Evolutionary conservation across 2,329 filamentous ascomycete species (phyloP), one percentile per base, ranked within the genome.

Genomic region (Sarocladium oryzae): DNA sequence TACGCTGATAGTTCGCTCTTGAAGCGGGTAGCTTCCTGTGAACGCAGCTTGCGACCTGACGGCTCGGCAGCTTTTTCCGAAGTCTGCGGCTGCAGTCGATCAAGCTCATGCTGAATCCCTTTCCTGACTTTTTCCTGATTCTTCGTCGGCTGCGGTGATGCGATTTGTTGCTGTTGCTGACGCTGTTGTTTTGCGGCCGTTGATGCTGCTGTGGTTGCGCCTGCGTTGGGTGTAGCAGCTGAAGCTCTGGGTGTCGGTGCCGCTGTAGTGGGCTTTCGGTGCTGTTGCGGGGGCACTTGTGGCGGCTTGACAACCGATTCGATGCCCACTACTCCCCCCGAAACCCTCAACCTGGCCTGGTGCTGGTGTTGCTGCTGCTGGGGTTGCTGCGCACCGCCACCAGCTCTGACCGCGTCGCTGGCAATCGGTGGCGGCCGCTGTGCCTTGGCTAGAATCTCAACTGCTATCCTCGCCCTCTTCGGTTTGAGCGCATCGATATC

Each of bases 1-100:
- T 96, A 97, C 45, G 83, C 80, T 33, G 90, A 85, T 55, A 97
- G 77, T 63, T 96, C 91, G 69, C 90, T 96, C 76, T 95, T 96
- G 70, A 90, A 85, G 59, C 89, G 79, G 49, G 85, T 85, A 10
- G 86, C 87, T 61, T 95, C 89, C 61, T 95, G 88, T 50, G 89
- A 95, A 56, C 92, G 82, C 65, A 96, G 73, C 64, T 89, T 92
- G 61, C 79, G 78, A 56, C 91, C 86, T 32, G 68, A 85, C 58
- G 88, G 84, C 55, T 82, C 73, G 57, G 71, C 69, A 33, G 68
- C 68, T 30, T 30, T 30, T 57, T 76, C 73, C 36, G 67, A 65
- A 23, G 67, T 60, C 48, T 63, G 67, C 32, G 77, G 74, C 60
- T 82, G 77, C 57, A 84, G 64, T 46, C 73, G 69, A 59, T 79